Evolutionary conservation across 176 grass and related monocot species (phyloP).

Genomic region (Cymbopogon citratus): DNA sequence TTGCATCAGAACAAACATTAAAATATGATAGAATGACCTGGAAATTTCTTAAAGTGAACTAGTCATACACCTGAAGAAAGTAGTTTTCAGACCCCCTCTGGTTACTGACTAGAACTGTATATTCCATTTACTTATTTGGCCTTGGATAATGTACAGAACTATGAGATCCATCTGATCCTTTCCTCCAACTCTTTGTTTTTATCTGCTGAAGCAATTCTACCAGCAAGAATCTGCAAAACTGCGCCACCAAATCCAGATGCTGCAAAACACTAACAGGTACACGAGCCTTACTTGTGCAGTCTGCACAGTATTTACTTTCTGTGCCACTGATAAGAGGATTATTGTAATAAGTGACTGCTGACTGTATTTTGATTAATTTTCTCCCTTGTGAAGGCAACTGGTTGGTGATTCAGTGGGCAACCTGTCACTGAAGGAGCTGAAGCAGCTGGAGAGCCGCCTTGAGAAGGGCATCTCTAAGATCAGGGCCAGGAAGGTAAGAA

Average conservation of each 20-base stretch:
- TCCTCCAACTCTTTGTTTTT: background rate
- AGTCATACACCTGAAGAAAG: background rate
- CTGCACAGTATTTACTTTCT: background rate
- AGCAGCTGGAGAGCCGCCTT: conserved; percentile 66
- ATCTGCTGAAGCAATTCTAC: conserved; percentile 73
- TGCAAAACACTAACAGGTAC: conserved; percentile 82
- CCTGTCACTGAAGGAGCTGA: conserved; percentile 62
- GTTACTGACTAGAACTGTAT: background rate
- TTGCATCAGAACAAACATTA: background rate
- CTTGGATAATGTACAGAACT: background rate
- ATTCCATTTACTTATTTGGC: background rate
- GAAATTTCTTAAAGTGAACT: background rate
- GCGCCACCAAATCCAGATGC: conserved; percentile 76
- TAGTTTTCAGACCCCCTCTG: background rate
- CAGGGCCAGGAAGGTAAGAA: conserved; percentile 64
- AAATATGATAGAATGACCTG: background rate
- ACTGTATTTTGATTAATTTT: background rate
- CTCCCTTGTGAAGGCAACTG: conserved; percentile 47
- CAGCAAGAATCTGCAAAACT: conserved; percentile 80
- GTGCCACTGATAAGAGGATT: background rate
- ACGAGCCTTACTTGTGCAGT: background rate
- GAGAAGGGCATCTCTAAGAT: conserved; percentile 78
- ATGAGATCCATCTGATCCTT: background rate
- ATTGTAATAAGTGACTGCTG: background rate
- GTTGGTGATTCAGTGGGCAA: conserved; percentile 53